These are phyloP conservation scores for Erodium maritimum DNA, from an alignment of 345 rosid species.

Conservation along the genomic window DNA sequence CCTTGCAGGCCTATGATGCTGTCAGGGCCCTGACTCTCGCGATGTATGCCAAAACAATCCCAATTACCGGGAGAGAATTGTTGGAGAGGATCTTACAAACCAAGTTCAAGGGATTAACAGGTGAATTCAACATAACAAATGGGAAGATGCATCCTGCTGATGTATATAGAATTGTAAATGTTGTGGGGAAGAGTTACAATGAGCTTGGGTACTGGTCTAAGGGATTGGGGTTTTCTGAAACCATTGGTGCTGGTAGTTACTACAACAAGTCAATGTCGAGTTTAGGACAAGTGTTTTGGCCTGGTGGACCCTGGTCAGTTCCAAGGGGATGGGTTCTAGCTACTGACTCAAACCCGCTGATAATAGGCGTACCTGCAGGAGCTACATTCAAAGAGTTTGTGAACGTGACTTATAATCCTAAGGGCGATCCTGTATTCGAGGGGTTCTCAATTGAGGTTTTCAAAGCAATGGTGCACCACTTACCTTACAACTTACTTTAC, in stretches of 20 bases:
- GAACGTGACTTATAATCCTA: neutral
- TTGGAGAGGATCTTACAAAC: neutral
- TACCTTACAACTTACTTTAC: slow-evolving; percentile 10
- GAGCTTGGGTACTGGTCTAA: slow-evolving; percentile 18
- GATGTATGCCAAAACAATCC: neutral
- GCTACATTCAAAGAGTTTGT: slow-evolving; percentile 12
- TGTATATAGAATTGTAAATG: slow-evolving; percentile 10
- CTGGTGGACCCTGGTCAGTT: slow-evolving; percentile 8
- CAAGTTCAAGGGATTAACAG: slow-evolving; percentile 17
- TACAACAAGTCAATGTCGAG: slow-evolving; percentile 9
- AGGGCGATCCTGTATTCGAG: slow-evolving; percentile 3
- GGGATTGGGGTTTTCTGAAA: slow-evolving; percentile 13
- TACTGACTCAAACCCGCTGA: slow-evolving; percentile 1
- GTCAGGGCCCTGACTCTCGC: slow-evolving; percentile 11
- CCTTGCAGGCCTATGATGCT: slow-evolving; percentile 18
- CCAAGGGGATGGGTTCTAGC: slow-evolving; percentile 16
- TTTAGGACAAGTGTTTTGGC: slow-evolving; percentile 17
- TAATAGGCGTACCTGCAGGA: slow-evolving; percentile 11
- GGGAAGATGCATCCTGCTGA: neutral
- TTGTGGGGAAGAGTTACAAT: slow-evolving; percentile 10
- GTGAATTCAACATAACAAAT: slow-evolving; percentile 2
- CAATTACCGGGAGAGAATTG: neutral
- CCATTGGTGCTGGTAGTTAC: neutral
- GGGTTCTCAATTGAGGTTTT: slow-evolving; percentile 14
- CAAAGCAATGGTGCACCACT: neutral